Evolutionary conservation across 768 basidiomycete species (phyloP).

Genomic region (Termitomyces sp.): DNA sequence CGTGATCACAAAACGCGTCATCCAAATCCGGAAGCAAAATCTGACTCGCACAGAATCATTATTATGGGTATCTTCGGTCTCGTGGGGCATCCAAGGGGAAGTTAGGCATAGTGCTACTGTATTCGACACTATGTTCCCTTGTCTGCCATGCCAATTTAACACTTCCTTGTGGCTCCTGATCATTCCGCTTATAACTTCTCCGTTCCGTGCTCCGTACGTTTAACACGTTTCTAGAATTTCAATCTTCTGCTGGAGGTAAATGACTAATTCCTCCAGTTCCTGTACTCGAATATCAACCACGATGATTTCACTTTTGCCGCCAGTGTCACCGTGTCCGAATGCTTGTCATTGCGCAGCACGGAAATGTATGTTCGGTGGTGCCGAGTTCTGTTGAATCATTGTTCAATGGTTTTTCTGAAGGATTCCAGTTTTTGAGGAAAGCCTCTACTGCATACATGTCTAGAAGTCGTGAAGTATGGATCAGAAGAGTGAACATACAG

Average conservation of each 20-base stretch:
- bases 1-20: constrained; percentile 1
- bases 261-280: not conserved
- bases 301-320: not conserved
- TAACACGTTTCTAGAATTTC: no score
- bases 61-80: not conserved
- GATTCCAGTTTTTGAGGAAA: no score
- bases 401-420: no score
- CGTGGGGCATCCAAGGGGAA: not conserved
- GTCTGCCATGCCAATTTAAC: not conserved
- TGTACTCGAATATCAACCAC: not conserved
- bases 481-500: no score
- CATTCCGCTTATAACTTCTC: not conserved
- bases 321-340: not conserved
- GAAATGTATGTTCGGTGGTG: no score
- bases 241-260: not conserved
- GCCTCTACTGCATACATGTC: no score
- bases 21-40: not conserved
- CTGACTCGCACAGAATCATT: not conserved
- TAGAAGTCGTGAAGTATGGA: no score
- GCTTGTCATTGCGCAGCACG: no score
- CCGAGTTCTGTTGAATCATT: no score
- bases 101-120: not conserved
- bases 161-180: not conserved
- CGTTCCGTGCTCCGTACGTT: not conserved
- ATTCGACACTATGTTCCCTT: no score